These are phyloP conservation scores for Bipolaris sorokiniana DNA, from an alignment of 2,329 filamentous ascomycete species.

Conservation along the genomic window DNA sequence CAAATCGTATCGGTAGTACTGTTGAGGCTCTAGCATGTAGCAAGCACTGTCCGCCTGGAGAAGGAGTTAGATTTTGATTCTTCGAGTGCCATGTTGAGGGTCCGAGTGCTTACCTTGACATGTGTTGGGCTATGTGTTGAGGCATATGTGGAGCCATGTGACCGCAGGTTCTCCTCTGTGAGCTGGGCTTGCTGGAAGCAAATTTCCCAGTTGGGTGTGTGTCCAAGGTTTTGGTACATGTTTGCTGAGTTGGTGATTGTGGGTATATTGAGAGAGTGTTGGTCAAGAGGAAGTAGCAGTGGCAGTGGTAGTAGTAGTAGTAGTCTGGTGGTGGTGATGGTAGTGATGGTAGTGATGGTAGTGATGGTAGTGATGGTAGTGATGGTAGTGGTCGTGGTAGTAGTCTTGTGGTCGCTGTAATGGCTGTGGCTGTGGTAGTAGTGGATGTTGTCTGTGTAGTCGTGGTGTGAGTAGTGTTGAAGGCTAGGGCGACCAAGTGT, in stretches of 20 bases:
- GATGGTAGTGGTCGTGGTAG: background rate
- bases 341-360: background rate
- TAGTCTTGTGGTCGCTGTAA: background rate
- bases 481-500: constrained; percentile 17
- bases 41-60: constrained; percentile 13
- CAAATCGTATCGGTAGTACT: constrained; percentile 27
- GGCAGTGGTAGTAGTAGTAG: background rate
- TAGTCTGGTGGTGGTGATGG: too few species aligned
- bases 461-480: background rate
- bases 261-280: background rate
- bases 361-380: background rate
- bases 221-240: constrained; percentile 21
- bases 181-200: constrained; percentile 24
- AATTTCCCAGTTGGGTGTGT: constrained; percentile 15
- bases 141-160: constrained; percentile 33
- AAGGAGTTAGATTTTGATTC: constrained; percentile 10
- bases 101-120: constrained; percentile 27
- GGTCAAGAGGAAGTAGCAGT: background rate
- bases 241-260: constrained; percentile 2
- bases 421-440: background rate
- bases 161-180: constrained; percentile 42
- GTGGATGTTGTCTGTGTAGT: constrained; percentile 5
- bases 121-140: constrained; percentile 33
- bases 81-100: background rate
- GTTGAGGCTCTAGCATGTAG: constrained; percentile 21